Evolutionary conservation across 2,329 filamentous ascomycete species (phyloP).

Genomic region (Ophiocordyceps australis): DNA sequence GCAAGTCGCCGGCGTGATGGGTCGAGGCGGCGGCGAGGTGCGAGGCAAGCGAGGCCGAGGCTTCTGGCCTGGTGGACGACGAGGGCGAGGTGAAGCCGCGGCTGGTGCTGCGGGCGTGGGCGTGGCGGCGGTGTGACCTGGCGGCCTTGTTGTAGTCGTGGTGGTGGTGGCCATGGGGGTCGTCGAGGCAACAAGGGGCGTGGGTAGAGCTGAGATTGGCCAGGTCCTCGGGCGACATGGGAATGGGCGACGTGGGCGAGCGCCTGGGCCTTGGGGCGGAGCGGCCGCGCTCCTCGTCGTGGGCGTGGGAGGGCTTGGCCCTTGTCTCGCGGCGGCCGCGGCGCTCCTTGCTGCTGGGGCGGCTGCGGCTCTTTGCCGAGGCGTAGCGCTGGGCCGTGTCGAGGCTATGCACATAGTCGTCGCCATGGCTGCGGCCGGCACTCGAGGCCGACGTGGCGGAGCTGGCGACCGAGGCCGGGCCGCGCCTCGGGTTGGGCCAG

Average conservation of each 20-base stretch:
- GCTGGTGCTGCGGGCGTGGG: constrained; percentile 32
- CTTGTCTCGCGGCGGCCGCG: constrained; percentile 29
- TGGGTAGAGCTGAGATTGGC: constrained; percentile 44
- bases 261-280: constrained; percentile 55
- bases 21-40: constrained; percentile 20
- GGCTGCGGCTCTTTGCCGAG: constrained; percentile 32
- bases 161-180: too few relatives aligned
- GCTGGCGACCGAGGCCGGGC: constrained; percentile 35
- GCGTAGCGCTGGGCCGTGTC: constrained; percentile 58
- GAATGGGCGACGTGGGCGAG: constrained; percentile 80
- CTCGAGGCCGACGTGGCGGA: constrained; percentile 39
- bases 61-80: constrained; percentile 9
- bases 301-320: constrained; percentile 38
- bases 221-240: constrained; percentile 84
- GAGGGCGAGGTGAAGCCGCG: constrained; percentile 18
- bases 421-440: constrained; percentile 39
- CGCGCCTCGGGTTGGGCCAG: constrained; percentile 34
- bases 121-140: too few relatives aligned
- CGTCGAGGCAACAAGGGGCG: too few relatives aligned
- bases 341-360: constrained; percentile 33
- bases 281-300: constrained; percentile 55
- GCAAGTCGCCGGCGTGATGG: constrained; percentile 33
- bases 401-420: constrained; percentile 74
- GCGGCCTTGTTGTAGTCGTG: constrained; percentile 35
- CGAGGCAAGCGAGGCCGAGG: constrained; percentile 10